A percentile compares a stretch with the other conserved stretches of the same genome.
These are phyloP conservation scores for Ceratobasidium sp. DNA, from an alignment of 1,284 basidiomycete species.

Conservation along the genomic window DNA sequence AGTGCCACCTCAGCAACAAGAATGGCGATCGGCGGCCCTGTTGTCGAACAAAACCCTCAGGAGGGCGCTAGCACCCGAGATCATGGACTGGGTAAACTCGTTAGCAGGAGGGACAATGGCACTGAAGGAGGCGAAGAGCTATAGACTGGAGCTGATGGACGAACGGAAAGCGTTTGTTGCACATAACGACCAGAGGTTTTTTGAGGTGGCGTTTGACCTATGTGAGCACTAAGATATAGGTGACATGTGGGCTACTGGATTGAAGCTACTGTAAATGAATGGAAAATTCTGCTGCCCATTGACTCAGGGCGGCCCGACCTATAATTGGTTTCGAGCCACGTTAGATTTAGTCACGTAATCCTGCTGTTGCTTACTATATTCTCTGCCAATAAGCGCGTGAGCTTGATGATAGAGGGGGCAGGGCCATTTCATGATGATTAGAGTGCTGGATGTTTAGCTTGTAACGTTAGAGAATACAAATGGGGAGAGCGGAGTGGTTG, in stretches of 20 bases:
- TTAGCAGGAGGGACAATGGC: not conserved
- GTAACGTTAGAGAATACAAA: slow-evolving; percentile 81
- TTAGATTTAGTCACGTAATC: too few relatives aligned
- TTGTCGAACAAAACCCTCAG: not conserved
- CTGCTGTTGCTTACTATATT: too few relatives aligned
- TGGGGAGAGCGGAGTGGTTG: slow-evolving; percentile 72
- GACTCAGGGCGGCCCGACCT: too few relatives aligned
- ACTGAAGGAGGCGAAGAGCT: not conserved
- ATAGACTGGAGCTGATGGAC: slow-evolving; percentile 10
- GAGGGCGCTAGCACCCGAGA: too few relatives aligned
- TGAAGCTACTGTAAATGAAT: too few relatives aligned
- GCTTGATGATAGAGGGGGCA: slow-evolving; percentile 62
- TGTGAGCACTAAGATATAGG: not conserved
- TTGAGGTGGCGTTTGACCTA: not conserved
- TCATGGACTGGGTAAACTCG: not conserved
- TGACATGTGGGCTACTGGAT: too few relatives aligned
- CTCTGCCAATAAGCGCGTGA: too few relatives aligned
- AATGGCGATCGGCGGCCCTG: slow-evolving; percentile 54
- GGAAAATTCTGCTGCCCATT: too few relatives aligned
- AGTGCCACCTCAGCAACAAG: slow-evolving; percentile 49
- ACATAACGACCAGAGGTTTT: not conserved
- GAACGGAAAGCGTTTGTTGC: slow-evolving; percentile 5
- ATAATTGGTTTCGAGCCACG: too few relatives aligned
- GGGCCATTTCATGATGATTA: slow-evolving; percentile 90
- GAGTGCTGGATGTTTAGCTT: slow-evolving; percentile 90